Percentiles rank a stretch among this genome's conserved stretches.
These are phyloP conservation scores for Dryas integrifolia DNA, from an alignment of 331 rosid genomes.

Conservation along the genomic window DNA sequence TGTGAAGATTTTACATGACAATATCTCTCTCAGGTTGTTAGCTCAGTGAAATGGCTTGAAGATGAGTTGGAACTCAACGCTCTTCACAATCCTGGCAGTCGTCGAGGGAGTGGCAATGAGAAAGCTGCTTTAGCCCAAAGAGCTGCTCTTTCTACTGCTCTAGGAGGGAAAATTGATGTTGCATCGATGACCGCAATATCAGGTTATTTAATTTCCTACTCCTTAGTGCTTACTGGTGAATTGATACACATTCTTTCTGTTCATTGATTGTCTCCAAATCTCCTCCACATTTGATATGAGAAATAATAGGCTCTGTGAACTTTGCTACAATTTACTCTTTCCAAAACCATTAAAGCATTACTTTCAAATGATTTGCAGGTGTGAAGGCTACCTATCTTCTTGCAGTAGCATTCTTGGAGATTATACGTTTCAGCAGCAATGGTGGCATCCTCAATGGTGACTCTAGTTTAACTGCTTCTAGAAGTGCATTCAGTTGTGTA, in stretches of 20 bases:
- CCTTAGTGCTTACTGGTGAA: slow-evolving; percentile 5
- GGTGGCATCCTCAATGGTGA: slow-evolving; percentile 94
- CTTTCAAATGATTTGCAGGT: slow-evolving; percentile 45
- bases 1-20: slow-evolving; percentile 6
- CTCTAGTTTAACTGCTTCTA: slow-evolving; percentile 51
- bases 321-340: neutral
- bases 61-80: slow-evolving; percentile 97
- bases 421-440: slow-evolving; percentile 92
- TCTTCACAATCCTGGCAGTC: slow-evolving; percentile 91
- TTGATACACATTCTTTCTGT: slow-evolving; percentile 13
- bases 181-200: slow-evolving; percentile 86
- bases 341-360: neutral
- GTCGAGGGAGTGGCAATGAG: slow-evolving; percentile 88
- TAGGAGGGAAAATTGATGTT: slow-evolving; percentile 93
- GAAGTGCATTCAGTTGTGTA: slow-evolving; percentile 93
- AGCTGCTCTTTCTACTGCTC: slow-evolving; percentile 94
- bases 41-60: slow-evolving; percentile 99
- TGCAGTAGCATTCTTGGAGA: slow-evolving; percentile 94
- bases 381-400: slow-evolving; percentile 99
- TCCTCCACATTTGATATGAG: neutral
- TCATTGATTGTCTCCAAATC: slow-evolving; percentile 15
- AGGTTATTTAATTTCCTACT: slow-evolving; percentile 39
- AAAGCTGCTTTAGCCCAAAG: slow-evolving; percentile 88
- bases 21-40: slow-evolving; percentile 69
- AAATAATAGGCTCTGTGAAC: neutral